Evolutionary conservation across 2,329 filamentous ascomycete species (phyloP).

Genomic region (Biscogniauxia marginata): DNA sequence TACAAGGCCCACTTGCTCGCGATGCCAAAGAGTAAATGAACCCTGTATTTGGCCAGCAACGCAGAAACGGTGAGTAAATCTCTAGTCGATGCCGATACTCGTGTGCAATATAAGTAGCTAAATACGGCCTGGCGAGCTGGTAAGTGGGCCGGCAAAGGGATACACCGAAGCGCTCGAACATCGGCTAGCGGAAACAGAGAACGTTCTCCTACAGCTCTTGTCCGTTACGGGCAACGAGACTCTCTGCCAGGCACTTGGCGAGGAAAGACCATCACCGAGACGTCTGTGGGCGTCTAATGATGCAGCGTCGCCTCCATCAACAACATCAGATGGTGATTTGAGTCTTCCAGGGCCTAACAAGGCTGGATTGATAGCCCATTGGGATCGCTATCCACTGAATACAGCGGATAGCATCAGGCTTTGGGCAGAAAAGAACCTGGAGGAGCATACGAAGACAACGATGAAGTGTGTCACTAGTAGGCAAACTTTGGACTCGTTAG

Average conservation of each 20-base stretch:
- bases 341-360: not conserved
- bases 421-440: constrained; percentile 1
- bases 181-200: constrained; percentile 41
- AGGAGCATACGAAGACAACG: not conserved
- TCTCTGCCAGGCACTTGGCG: not conserved
- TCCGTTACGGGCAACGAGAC: constrained; percentile 30
- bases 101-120: constrained; percentile 1
- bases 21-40: constrained; percentile 34
- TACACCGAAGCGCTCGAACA: constrained; percentile 44
- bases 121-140: not conserved
- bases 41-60: constrained; percentile 38
- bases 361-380: constrained; percentile 2
- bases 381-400: constrained; percentile 4
- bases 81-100: not conserved
- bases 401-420: not conserved
- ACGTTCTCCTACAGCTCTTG: constrained; percentile 37
- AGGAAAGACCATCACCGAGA: not conserved
- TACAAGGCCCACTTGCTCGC: constrained; percentile 36
- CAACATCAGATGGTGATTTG: not conserved
- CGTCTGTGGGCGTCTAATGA: not conserved
- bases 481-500: not conserved
- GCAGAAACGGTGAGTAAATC: constrained; percentile 32
- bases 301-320: not conserved
- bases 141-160: constrained; percentile 45
- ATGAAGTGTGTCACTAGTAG: not conserved